Evolutionary conservation across 2,329 filamentous ascomycete species (phyloP), one percentile per base, ranked within the genome.

Genomic region (Diaporthe vexans): DNA sequence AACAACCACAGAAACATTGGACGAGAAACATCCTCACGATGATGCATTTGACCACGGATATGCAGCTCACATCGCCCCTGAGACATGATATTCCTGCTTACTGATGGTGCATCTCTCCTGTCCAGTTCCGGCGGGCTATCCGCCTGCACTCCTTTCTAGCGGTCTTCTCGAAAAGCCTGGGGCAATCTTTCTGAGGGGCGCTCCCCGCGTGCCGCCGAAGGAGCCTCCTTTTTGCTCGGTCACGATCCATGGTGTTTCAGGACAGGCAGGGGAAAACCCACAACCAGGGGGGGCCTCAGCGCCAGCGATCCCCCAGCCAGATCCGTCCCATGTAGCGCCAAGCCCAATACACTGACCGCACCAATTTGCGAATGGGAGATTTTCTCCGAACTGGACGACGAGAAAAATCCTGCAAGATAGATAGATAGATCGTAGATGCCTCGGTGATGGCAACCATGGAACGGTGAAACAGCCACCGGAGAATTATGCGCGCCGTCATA

Each of bases 221-320:
- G 56, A 54, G 63, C 71, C 73, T 75, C 73, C 73, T 75, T 70
- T 73, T 71, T n/a, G 33, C 57, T 46, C 63, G 63, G 56, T 54
- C 63, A 54, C 68, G 37, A 59, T 75, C 71, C 70, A 73, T 70
- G 73, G 63, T 54, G 63, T 75, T 75, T 75, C 73, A 75, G 68
- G 57, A 69, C 48, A 17, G 40, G 15, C 73, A 71, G 58, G 73
- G 73, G 73, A 54, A 17, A 63, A 33, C 67, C 67, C 73, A 68
- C 73, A 43, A 43, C 8, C 71, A 63, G 19, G 19, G 29, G 13
- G 29, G 29, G 29, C 24, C 46, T 54, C 48, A 29, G 56, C 69
- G 21, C 51, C 37, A 51, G 33, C 52, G n/a, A 65, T 68, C 21
- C 37, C 57, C 58, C 58, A 67, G 51, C 51, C 54, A 40, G 54